These are phyloP conservation scores for Diutina ranongensis DNA, from an alignment of 1,139 yeast genomes.

Conservation along the genomic window DNA sequence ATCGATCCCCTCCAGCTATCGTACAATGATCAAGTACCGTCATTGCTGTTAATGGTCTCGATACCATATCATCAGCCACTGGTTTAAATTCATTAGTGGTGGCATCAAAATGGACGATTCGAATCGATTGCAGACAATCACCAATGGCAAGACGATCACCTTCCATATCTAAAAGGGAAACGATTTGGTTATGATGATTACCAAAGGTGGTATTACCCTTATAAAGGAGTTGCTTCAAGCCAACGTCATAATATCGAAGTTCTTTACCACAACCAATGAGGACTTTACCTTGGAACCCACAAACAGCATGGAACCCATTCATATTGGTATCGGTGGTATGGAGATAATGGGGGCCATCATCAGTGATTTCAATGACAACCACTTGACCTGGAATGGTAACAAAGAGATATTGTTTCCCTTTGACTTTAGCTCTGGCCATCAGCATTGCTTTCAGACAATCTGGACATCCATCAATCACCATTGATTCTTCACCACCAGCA, in stretches of 20 bases:
- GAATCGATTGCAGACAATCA: conserved; percentile 54
- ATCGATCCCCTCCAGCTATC: conserved; percentile 77
- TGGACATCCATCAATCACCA: neutral
- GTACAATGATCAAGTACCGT: conserved; percentile 62
- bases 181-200: conserved; percentile 14
- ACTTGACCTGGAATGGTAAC: neutral
- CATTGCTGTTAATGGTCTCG: conserved; percentile 56
- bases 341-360: neutral
- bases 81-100: conserved; percentile 43
- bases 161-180: conserved; percentile 46
- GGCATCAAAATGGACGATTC: conserved; percentile 43
- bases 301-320: conserved; percentile 19
- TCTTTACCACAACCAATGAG: conserved; percentile 46
- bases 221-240: conserved; percentile 65
- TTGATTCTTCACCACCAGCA: neutral
- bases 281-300: conserved; percentile 48
- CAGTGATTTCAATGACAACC: neutral
- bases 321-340: neutral
- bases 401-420: conserved; percentile 4
- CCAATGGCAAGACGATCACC: conserved; percentile 50
- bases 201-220: conserved; percentile 32
- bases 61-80: conserved; percentile 58
- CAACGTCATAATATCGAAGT: conserved; percentile 60
- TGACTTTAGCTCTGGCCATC: neutral
- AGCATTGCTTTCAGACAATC: neutral